Evolutionary conservation across 345 rosid species (phyloP), one percentile per base, ranked within the genome.

Genomic region (Luvunga scandens): DNA sequence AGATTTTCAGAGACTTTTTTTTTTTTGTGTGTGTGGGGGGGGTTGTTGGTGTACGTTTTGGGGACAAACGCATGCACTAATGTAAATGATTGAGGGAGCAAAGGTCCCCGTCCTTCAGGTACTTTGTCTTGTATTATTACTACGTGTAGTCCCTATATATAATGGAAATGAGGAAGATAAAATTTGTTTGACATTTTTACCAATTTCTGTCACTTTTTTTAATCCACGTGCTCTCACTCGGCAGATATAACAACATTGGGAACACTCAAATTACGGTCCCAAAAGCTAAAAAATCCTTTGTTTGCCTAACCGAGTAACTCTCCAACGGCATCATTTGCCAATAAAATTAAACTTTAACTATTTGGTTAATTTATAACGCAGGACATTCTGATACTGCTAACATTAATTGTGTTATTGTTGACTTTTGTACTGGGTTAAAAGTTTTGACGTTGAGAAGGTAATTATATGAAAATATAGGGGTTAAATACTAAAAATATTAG

Each of bases 41-140:
- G n/a, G n/a, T n/a, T n/a, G n/a, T n/a, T n/a, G 12, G 25, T 2
- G 68, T 18, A 18, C 3, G 7, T 71, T 12, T 48, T 73, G 2
- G 65, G 69, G 78, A 68, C 81, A 77, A 60, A 59, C 36, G 78
- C 78, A 68, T 73, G 78, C 61, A 50, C 78, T 0, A 14, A 27
- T 61, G 84, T 69, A 34, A 28, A 27, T 61, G 75, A 50, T 72
- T 57, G 59, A 21, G 57, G 64, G 38, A 38, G 73, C 80, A 71
- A 12, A n/a, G 79, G 78, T 27, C 28, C 80, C 76, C n/a, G 10
- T 19, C 38, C 53, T 53, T 65, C 28, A 13, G 59, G 67, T 57
- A n/a, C 60, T 3, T 22, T 73, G 73, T 73, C 78, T 39, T 66
- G 78, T 69, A 67, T 66, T 21, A 73, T 73, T 34, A 38, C 64